phyloP scores from a whole-genome alignment of 805 yeast genomes.

The Cyberlindnera maritima region DNA sequence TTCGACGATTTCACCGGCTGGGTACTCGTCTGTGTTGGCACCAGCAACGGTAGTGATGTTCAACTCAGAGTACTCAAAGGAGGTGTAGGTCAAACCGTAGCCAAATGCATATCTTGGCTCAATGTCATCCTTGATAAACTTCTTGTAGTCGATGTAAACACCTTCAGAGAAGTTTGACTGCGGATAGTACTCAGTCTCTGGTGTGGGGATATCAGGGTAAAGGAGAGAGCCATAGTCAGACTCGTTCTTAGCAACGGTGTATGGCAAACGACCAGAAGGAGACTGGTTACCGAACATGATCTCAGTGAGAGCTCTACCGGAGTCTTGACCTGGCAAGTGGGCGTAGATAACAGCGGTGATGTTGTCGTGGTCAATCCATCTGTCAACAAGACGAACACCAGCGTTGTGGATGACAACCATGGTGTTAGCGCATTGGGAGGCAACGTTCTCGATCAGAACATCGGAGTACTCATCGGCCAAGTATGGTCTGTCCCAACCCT shows the following conservation, averaged over 20 bases:
- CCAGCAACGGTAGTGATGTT: constrained; percentile 27
- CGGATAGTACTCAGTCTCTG: constrained; percentile 27
- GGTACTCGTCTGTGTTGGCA: constrained; percentile 15
- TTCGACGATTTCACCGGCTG: constrained; percentile 3
- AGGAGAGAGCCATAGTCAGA: constrained; percentile 6
- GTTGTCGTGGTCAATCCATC: constrained; percentile 11
- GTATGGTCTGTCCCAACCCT: constrained; percentile 12
- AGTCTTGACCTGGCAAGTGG: constrained; percentile 12
- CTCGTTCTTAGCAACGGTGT: constrained; percentile 11
- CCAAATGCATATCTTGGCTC: constrained; percentile 59
- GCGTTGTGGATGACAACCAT: constrained; percentile 12
- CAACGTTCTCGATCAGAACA: constrained; percentile 6
- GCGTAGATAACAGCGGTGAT: constrained; percentile 11
- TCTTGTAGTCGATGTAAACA: constrained; percentile 48
- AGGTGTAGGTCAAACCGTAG: constrained; percentile 54
- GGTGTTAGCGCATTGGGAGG: constrained; percentile 9
- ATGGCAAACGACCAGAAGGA: constrained; percentile 11
- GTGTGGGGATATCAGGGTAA: constrained; percentile 14
- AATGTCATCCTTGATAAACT: constrained; percentile 49
- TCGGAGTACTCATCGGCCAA: constrained; percentile 10
- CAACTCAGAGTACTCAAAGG: constrained; percentile 31
- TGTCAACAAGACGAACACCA: constrained; percentile 11
- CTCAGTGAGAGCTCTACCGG: constrained; percentile 10
- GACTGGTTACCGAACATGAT: constrained; percentile 11
- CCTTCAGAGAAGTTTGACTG: constrained; percentile 27